Base-by-base conservation (phyloP, 2,329 filamentous ascomycete genomes). In the Paecilomyces dactylethromorphus region DNA sequence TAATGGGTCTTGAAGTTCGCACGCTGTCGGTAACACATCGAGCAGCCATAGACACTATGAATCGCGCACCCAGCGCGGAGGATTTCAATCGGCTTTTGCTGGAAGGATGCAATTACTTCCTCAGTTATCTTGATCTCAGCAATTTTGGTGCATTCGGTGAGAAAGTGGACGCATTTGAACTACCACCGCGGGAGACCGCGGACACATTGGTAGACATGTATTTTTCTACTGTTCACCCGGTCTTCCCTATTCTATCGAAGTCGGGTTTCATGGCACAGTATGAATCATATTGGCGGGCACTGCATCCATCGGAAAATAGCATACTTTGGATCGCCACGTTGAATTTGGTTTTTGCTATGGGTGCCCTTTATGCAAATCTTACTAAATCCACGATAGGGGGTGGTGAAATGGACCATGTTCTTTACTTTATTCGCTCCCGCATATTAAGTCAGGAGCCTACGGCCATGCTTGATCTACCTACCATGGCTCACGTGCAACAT, bases 341-440 rank as follows among this genome's bases (percentile, higher is more conserved):
- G 49, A 76, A 78, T 54, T 35, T 77, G 15, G 68, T 77, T 2
- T 76, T 78, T 58, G 76, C 75, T 18, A 73, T 78, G 39, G 75
- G 72, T 8, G 68, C 75, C 18, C 66, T 68, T 24, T 71, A 72
- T 58, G 69, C 68, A 13, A 66, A 71, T 59, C 65, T 74, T 49
- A 65, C 66, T 3, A 60, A 68, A 1, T 66, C 65, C 64, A 62
- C 56, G 35, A 15, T 15, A 39, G 35, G 35, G 22, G 65, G 61
- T 18, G 63, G 69, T 56, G 65, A 68, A n/a, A 62, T 65, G 22
- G 72, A 75, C 45, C 72, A 77, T 62, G 22, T 71, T 13, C 53
- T 74, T 4, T 78, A 76, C 59, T 71, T 76, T 55, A 68, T 70
- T 18, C 64, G 74, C 35, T 75, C 74, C 29, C 67, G 68, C 53